phyloP scores from a whole-genome alignment of 805 yeast genomes.

The Teunomyces pallodes region DNA sequence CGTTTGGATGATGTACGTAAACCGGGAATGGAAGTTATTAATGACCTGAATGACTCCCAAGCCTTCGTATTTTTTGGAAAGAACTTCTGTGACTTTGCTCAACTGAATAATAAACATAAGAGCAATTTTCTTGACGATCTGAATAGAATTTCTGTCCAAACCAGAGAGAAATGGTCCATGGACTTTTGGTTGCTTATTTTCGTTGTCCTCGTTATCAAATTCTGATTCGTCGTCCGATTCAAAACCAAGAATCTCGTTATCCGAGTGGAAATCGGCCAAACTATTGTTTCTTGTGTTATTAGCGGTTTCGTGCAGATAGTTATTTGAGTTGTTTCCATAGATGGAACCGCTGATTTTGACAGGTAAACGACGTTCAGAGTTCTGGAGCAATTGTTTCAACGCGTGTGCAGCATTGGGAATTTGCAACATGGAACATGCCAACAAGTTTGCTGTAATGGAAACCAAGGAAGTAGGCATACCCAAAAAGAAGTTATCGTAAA shows the following conservation, averaged over 20 bases:
- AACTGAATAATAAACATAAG: slow-evolving; percentile 44
- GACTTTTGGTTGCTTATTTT: slow-evolving; percentile 40
- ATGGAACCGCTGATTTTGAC: slow-evolving; percentile 2
- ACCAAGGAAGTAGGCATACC: slow-evolving; percentile 45
- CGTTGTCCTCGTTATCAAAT: slow-evolving; percentile 25
- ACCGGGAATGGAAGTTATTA: slow-evolving; percentile 23
- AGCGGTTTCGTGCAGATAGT: neutral
- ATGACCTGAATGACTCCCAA: slow-evolving; percentile 54
- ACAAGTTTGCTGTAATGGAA: slow-evolving; percentile 47
- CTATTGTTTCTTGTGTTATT: slow-evolving; percentile 1
- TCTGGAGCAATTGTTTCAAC: slow-evolving; percentile 22
- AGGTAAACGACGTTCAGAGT: slow-evolving; percentile 4
- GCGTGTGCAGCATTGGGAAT: slow-evolving; percentile 42
- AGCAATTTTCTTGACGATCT: slow-evolving; percentile 40
- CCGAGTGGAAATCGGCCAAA: slow-evolving; percentile 3
- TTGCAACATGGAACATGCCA: slow-evolving; percentile 55
- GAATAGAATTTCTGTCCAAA: slow-evolving; percentile 41
- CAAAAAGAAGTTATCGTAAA: slow-evolving; percentile 49
- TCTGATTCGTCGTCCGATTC: slow-evolving; percentile 12
- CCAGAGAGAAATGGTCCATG: slow-evolving; percentile 51
- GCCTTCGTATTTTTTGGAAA: slow-evolving; percentile 48
- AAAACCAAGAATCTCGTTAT: neutral
- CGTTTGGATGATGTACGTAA: slow-evolving; percentile 16
- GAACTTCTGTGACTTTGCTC: slow-evolving; percentile 48
- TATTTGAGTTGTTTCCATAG: neutral